Conservation (phyloP, 441 rosid species). For the Lepidium campestre region DNA sequence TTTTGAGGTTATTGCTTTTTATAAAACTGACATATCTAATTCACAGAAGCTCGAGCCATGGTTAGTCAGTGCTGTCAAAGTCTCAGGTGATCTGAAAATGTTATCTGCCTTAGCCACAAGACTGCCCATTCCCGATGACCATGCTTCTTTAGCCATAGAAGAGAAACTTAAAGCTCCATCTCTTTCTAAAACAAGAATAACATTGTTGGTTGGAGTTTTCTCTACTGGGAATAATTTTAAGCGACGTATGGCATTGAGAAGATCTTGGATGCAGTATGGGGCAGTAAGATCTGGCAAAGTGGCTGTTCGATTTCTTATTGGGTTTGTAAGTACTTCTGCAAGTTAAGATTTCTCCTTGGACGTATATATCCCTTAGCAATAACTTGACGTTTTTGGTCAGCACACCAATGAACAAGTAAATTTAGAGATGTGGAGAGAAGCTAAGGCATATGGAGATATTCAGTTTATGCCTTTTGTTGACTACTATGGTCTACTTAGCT, state of each 20-base stretch:
- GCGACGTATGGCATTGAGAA: slow-evolving; percentile 88
- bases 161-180: slow-evolving; percentile 70
- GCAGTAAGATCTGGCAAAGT: slow-evolving; percentile 67
- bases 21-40: background rate
- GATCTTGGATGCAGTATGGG: slow-evolving; percentile 88
- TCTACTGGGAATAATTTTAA: slow-evolving; percentile 90
- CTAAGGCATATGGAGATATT: slow-evolving; percentile 73
- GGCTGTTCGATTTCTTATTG: slow-evolving; percentile 87
- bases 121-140: slow-evolving; percentile 70
- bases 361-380: background rate
- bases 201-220: slow-evolving; percentile 75
- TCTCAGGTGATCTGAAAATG: slow-evolving; percentile 53
- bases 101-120: slow-evolving; percentile 66
- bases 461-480: slow-evolving; percentile 95
- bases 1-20: slow-evolving; percentile 5
- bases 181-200: slow-evolving; percentile 38
- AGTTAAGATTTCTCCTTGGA: background rate
- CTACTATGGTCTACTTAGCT: slow-evolving; percentile 73
- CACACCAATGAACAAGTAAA: slow-evolving; percentile 65
- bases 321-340: slow-evolving; percentile 59
- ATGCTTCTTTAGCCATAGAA: slow-evolving; percentile 49
- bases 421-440: slow-evolving; percentile 87
- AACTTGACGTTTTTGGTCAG: slow-evolving; percentile 34
- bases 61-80: slow-evolving; percentile 56
- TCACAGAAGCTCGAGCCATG: slow-evolving; percentile 84